Percentiles rank a stretch among this genome's conserved stretches.
phyloP scores from a whole-genome alignment of 257 asterid species.

The Cordia subcordata region DNA sequence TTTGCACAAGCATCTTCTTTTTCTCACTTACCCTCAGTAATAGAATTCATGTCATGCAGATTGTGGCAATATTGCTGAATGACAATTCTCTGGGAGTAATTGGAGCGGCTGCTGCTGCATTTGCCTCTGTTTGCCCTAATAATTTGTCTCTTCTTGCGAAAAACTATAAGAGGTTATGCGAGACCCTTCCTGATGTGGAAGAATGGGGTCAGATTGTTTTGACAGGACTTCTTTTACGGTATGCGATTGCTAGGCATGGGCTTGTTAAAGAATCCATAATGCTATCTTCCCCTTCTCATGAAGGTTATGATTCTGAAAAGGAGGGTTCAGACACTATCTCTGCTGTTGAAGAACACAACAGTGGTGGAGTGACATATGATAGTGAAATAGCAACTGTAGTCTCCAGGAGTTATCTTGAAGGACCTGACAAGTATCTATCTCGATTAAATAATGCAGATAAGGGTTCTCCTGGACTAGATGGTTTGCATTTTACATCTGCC shows the following conservation, averaged over 20 bases:
- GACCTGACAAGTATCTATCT: conserved; percentile 85
- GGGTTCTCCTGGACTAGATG: conserved; percentile 43
- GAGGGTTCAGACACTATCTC: conserved; percentile 40
- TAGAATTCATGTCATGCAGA: conserved; percentile 37
- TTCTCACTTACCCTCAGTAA: background rate
- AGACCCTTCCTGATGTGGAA: conserved; percentile 95
- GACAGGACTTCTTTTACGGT: conserved; percentile 77
- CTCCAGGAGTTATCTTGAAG: conserved; percentile 85
- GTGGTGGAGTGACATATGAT: conserved; percentile 25
- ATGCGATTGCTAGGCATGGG: conserved; percentile 89
- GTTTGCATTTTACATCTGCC: conserved; percentile 56
- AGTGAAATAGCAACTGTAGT: conserved; percentile 64
- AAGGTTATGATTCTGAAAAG: conserved; percentile 30
- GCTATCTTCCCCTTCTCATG: conserved; percentile 34
- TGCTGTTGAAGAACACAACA: conserved; percentile 25
- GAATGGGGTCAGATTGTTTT: conserved; percentile 97
- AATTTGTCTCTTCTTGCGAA: conserved; percentile 73
- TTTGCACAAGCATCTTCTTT: too few species aligned
- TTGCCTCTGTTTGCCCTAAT: conserved; percentile 86
- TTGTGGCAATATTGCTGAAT: conserved; percentile 73
- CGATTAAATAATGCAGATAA: conserved; percentile 40
- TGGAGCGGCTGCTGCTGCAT: conserved; percentile 98
- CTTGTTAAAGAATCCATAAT: conserved; percentile 83
- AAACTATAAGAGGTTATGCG: conserved; percentile 76
- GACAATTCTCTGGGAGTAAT: conserved; percentile 93